Base-by-base conservation (phyloP, 345 rosid species). In the Draba incana region DNA sequence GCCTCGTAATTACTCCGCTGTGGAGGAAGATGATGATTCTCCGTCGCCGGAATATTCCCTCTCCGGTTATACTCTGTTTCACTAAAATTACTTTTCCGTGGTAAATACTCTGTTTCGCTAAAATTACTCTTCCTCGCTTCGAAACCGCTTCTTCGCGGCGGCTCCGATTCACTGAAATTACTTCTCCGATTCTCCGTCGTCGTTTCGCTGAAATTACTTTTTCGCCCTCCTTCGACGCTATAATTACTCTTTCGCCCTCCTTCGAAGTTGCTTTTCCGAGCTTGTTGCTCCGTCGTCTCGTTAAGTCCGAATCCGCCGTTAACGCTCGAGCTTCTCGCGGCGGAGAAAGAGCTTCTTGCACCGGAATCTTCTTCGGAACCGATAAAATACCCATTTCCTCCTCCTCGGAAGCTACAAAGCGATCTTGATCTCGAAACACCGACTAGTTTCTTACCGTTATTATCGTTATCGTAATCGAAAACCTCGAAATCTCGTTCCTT, bases 391-490 rank as follows among this genome's bases (percentile, higher is more conserved):
- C 80, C 90, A 45, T 81, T 82, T 1, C 89, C 90, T 25, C 90
- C 90, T 25, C 90, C 95, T 44, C 96, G 79, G 62, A 91, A 94
- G 57, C 96, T 91, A 75, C 92, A 86, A 6, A 94, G 81, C 49
- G 99, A 94, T 77, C 99, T 94, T 25, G 93, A 91, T 74, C 99
- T 86, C 12, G 96, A 89, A 20, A 89, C 97, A 28, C 31, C 31
- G 0, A 85, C 85, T 52, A 80, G 27, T 15, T 66, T 70, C 71
- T 76, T 70, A 10, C 47, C 62, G 20, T 20, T 20, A 20, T 20
- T 20, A 6, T 56, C 57, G 23, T 69, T 75, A 59, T 84, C 82
- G 71, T 91, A 96, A 28, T 28, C 59, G 87, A 87, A 51, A 81
- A 45, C 77, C 16, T 77, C 79, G 31, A 76, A 81, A 63, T 79